A percentile compares a stretch with the other conserved stretches of the same genome.
Conservation (phyloP, 73 alveolate genomes). For the Paramecium sexaurelia region DNA sequence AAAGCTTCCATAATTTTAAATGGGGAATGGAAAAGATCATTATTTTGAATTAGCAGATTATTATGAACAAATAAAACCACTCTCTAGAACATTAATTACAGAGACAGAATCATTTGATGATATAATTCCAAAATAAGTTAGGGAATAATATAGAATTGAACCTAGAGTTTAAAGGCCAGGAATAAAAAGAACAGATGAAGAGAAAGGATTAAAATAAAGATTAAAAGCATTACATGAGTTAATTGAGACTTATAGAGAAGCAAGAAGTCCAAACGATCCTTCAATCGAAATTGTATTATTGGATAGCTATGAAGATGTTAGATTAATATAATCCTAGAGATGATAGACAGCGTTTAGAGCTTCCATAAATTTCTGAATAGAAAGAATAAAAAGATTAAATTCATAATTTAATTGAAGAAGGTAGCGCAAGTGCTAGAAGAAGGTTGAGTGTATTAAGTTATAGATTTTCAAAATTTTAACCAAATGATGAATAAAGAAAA, state of each 20-base stretch:
- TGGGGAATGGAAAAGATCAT: not conserved
- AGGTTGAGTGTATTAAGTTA: not conserved
- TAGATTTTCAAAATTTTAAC: not conserved
- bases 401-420: not conserved
- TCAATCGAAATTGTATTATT: not conserved
- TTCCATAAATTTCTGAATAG: not conserved
- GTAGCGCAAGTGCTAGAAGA: constrained; percentile 10
- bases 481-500: not conserved
- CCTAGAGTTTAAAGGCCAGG: not conserved
- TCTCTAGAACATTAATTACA: not conserved
- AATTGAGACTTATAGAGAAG: constrained; percentile 16
- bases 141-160: constrained; percentile 5
- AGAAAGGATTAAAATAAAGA: not conserved
- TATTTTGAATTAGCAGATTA: constrained; percentile 47
- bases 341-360: not conserved
- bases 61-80: not conserved
- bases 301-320: not conserved
- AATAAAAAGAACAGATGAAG: constrained; percentile 7
- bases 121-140: not conserved
- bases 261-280: constrained; percentile 8
- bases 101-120: constrained; percentile 46
- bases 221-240: not conserved
- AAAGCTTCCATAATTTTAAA: not conserved
- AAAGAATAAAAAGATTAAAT: not conserved
- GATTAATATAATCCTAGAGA: not conserved